Base-by-base conservation (phyloP, 768 basidiomycete species). In the Paxillus rubicundulus region DNA sequence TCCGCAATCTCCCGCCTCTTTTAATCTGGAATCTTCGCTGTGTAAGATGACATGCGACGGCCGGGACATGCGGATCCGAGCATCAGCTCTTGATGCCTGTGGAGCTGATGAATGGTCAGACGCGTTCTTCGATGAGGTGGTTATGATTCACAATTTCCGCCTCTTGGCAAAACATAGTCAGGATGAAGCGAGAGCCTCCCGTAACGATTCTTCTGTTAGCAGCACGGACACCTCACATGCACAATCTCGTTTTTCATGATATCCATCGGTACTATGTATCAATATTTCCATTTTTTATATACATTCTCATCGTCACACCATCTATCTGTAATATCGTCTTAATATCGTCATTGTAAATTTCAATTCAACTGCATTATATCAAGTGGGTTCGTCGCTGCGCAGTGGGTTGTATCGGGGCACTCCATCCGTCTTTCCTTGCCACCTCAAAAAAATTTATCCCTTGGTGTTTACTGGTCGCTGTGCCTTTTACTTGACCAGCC, bases 401-500 rank as follows among this genome's bases (percentile, higher is more conserved):
- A 69, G 44, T 1, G 53, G 28, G 46, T 58, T 54, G 13, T 61
- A 70, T 47, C 41, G 49, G 39, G 61, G 50, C 42, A 50, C 41
- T 3, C 37, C 39, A 34, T 59, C 47, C 24, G 48, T 53, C 36
- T 42, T 50, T 27, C 54, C 53, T 30, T 58, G 45, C 56, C 67
- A 50, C 48, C 61, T 56, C 56, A 59, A 63, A 49, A 70, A 66
- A 59, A 70, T 60, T 42, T 58, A 54, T 40, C 56, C 9, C 21
- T 3, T 39, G 40, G 13, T 55, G 52, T 30, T 59, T 53, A 27
- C 50, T 43, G 30, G 45, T 47, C 17, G 55, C 57, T 5, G 67
- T 72, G 50, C 70, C 53, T 44, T 68, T 72, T 7, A 84, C 85
- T 66, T 87, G 86, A 42, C 95, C 94, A 59, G 92, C 87, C 33